Base-by-base conservation (phyloP, 768 basidiomycete genomes). In the Suillus alpinus region DNA sequence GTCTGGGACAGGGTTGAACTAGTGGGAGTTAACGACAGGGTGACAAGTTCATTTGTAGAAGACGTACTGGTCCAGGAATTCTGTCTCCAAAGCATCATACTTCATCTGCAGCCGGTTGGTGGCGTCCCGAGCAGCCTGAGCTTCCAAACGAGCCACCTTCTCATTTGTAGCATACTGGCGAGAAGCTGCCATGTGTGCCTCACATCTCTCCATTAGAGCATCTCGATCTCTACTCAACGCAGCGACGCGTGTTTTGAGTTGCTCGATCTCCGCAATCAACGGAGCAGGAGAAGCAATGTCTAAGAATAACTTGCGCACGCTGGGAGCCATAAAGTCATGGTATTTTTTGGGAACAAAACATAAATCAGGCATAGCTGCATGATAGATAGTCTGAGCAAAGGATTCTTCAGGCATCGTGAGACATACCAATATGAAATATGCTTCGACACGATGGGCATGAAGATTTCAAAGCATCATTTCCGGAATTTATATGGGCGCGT, bases 381-480 rank as follows among this genome's bases (percentile, higher is more conserved):
- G 14, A 55, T 7, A 29, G 37, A 55, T 7, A 39, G 37, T 55
- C 16, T 55, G 16, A 55, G 37, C 53, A 39, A 16, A 39, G 16
- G 51, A n/a, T 26, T 57, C 16, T 52, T 59, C 14, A 63, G 50
- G n/a, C 2, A 29, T 18, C 20, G 7, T 12, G 7, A 39, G 9
- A 60, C 75, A 70, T 67, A 89, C 87, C 76, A 65, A 86, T 80
- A 61, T 78, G 78, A 65, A 86, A 89, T 40, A 78, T 67, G 23
- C 77, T 71, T 31, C 83, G 80, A 66, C 88, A 89, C 4, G 79
- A 77, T 13, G 86, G 87, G 65, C 88, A 89, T 82, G 86, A 39
- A 77, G 74, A 58, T 74, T 76, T 56, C 59, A 73, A 64, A 6
- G 73, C 73, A 57, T 75, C 70, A 26, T 66, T 2, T n/a, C 72